Base-by-base conservation (phyloP, 2,329 filamentous ascomycete genomes). In the Claviceps sp. region DNA sequence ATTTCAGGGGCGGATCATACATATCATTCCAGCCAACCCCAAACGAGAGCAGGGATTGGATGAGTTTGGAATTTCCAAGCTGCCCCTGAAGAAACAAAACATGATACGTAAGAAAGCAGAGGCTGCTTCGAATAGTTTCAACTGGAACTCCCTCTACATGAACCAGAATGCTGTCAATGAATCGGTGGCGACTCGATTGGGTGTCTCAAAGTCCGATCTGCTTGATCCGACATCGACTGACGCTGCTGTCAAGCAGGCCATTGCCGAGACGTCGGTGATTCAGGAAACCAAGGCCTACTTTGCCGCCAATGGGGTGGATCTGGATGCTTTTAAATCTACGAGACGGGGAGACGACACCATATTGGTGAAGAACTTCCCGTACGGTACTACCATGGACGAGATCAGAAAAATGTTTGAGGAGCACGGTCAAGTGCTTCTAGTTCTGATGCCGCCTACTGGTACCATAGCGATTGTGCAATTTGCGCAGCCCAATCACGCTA, bases 121-220 rank as follows among this genome's bases (percentile, higher is more conserved):
- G 61, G 87, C 90, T 22, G 77, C 86, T 8, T 84, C 83, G 34
- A 81, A 78, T 48, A 82, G 80, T 1, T 97, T 97, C 71, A 95
- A 91, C 65, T 98, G 93, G 93, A 98, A 98, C 72, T 91, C 90
- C n/a, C 74, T 98, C n/a, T 98, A 93, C 68, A 94, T 98, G 87
- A 96, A 86, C 68, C 86, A 89, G 70, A 90, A 98, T 72, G 88
- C 93, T 49, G 89, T 98, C 50, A 90, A 96, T 69, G 82, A 87
- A 48, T 94, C 90, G 5, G 81, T 95, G 55, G 89, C 93, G 47
- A 81, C 84, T 63, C 85, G 90, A 51, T 76, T 98, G 53, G 90
- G 91, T 47, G 80, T 98, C 53, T 85, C 86, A 52, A 98, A 98
- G 72, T 84, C 89, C 11, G 89, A 95, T 61, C 71, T 98, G 53